Conservation (phyloP, 139 green algal genomes). For the Haematococcus sp. region DNA sequence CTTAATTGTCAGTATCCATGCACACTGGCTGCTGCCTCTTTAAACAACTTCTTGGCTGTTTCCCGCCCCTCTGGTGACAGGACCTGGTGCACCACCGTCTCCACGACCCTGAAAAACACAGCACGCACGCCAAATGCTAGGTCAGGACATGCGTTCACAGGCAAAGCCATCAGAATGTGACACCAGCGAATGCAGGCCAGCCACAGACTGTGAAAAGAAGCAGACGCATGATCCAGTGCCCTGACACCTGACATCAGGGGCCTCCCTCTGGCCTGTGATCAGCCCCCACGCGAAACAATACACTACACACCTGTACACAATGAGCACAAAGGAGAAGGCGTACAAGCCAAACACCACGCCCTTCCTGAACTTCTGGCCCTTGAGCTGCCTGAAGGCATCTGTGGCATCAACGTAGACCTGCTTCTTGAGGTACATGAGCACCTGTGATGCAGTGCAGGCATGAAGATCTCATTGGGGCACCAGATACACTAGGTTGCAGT, state of each 20-base stretch:
- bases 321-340: not conserved
- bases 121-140: too few species aligned
- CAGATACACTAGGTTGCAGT: too few species aligned
- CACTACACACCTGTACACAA: not conserved
- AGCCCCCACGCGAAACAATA: too few species aligned
- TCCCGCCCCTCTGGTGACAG: slow-evolving; percentile 11
- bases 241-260: too few species aligned
- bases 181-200: too few species aligned
- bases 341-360: not conserved
- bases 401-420: slow-evolving; percentile 2
- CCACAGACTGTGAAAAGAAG: too few species aligned
- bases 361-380: not conserved
- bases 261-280: too few species aligned
- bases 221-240: too few species aligned
- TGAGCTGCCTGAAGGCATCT: slow-evolving; percentile 8
- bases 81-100: slow-evolving; percentile 2
- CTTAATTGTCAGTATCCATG: slow-evolving; percentile 2
- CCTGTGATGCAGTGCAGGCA: too few species aligned
- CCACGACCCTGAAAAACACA: not conserved
- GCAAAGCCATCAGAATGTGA: too few species aligned
- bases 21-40: not conserved
- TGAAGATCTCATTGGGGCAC: too few species aligned
- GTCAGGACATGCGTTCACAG: too few species aligned
- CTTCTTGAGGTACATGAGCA: not conserved
- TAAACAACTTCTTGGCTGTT: slow-evolving; percentile 15